Percentiles rank a stretch among this genome's conserved stretches.
Evolutionary conservation across 2,329 filamentous ascomycete species (phyloP).

Genomic region (Aspergillus sp.): DNA sequence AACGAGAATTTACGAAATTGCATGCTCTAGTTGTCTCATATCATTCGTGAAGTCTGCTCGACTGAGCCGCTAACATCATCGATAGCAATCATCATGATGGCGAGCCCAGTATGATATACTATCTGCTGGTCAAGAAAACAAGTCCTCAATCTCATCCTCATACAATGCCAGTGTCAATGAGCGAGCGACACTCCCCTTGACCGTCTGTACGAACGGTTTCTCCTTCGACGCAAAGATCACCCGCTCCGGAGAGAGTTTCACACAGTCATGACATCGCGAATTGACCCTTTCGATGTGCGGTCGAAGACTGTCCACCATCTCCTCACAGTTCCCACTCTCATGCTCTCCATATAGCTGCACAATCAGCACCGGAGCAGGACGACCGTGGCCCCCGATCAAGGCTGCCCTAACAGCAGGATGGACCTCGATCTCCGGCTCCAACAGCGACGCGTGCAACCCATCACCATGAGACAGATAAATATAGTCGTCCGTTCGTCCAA

Average conservation of each 20-base stretch:
- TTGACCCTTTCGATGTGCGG: constrained; percentile 20
- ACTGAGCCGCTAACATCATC: too few relatives aligned
- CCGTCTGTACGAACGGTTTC: constrained; percentile 19
- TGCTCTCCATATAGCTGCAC: constrained; percentile 14
- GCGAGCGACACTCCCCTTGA: constrained; percentile 19
- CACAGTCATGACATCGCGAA: constrained; percentile 16
- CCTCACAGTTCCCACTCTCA: background rate
- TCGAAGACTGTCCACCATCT: constrained; percentile 7
- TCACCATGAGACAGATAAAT: constrained; percentile 16
- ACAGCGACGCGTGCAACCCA: constrained; percentile 19
- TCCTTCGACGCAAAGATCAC: constrained; percentile 15
- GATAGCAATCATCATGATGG: too few relatives aligned
- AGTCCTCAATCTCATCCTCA: constrained; percentile 14
- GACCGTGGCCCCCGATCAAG: constrained; percentile 22
- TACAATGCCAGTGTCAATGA: constrained; percentile 13
- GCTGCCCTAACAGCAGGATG: constrained; percentile 19
- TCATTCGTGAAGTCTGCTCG: too few relatives aligned
- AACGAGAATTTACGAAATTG: too few relatives aligned
- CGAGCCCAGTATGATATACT: too few relatives aligned
- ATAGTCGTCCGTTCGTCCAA: constrained; percentile 22
- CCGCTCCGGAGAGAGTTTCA: constrained; percentile 15
- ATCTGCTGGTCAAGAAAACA: constrained; percentile 1
- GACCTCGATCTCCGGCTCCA: constrained; percentile 22
- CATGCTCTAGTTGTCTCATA: too few relatives aligned
- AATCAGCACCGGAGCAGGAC: constrained; percentile 18